Evolutionary conservation across 2,329 filamentous ascomycete species (phyloP), one percentile per base, ranked within the genome.

Genomic region (Fusarium brachygibbosum): DNA sequence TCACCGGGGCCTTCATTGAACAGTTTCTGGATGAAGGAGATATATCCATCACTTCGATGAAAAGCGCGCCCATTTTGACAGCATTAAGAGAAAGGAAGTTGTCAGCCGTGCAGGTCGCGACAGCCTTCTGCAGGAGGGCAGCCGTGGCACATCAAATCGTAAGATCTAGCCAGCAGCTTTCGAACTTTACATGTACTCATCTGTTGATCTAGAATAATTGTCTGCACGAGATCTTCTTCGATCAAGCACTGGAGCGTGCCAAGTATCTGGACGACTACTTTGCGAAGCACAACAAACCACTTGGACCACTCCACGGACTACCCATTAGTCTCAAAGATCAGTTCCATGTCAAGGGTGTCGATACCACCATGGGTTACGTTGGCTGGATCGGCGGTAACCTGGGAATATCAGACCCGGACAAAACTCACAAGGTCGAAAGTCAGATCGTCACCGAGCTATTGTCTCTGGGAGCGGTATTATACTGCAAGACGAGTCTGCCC

Each of bases 131-230:
- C 73, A 85, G 83, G 70, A 70, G 80, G 10, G 81, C 82, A 0
- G 81, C 82, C 0, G 75, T 84, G 14, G 86, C 87, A 0, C 87
- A 89, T 62, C 87, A 90, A 67, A 77, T 87, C 35, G 84, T 87
- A 71, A 31, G 12, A 12, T 6, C 13, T 6, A 21, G 2, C 4
- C 12, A 21, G 8, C 3, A 10, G 2, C 4, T 16, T 31, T 14
- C 4, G 5, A 3, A 3, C 2, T 31, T 0, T 3, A 1, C 12
- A 48, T 74, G 3, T 25, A 4, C 34, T 63, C 3, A 56, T 1
- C 4, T 3, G 0, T 7, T 3, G 2, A 1, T 0, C 0, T 3
- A 70, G 68, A 72, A 61, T 3, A 72, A 63, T 17, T 73, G 71
- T 3, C 42, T 73, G 2, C 71, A 69, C 2, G 68, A 73, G 34